Percentiles rank a stretch among this genome's conserved stretches.
Conservation (phyloP, 2,329 filamentous ascomycete genomes). For the Catunica adiposa region DNA sequence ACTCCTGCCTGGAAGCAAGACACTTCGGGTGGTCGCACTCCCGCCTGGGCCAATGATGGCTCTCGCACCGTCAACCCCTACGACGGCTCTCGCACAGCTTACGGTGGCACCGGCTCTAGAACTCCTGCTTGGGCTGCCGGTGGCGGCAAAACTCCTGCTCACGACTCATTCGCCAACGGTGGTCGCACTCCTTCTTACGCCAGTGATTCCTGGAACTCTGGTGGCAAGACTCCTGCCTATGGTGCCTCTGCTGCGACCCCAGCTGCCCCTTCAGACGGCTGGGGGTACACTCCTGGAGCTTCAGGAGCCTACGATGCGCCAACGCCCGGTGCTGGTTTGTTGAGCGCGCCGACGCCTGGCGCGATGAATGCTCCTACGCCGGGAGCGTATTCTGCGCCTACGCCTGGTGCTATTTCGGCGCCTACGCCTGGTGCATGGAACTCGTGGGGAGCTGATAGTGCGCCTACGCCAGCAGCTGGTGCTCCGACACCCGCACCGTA, state of each 20-base stretch:
- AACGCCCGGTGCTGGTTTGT: conserved; percentile 41
- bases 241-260: conserved; percentile 42
- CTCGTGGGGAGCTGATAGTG: conserved; percentile 44
- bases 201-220: conserved; percentile 45
- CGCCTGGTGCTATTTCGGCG: conserved; percentile 42
- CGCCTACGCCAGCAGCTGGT: conserved; percentile 46
- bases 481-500: conserved; percentile 55
- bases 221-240: conserved; percentile 66
- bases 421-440: conserved; percentile 54
- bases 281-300: conserved; percentile 40
- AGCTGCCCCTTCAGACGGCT: conserved; percentile 40
- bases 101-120: conserved; percentile 49
- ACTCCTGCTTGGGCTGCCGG: conserved; percentile 61
- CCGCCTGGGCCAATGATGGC: conserved; percentile 49
- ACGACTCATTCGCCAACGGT: conserved; percentile 45
- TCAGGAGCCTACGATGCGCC: conserved; percentile 50
- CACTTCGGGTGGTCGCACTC: conserved; percentile 45
- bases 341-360: conserved; percentile 43
- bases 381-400: conserved; percentile 46
- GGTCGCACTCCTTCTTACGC: conserved; percentile 52
- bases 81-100: conserved; percentile 59
- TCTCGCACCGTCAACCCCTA: conserved; percentile 54
- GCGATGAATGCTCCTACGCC: conserved; percentile 55
- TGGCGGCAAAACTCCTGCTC: conserved; percentile 54
- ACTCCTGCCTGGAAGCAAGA: conserved; percentile 47